Evolutionary conservation across 2,329 filamentous ascomycete genomes (phyloP).

Genomic region (Fusarium sp.): DNA sequence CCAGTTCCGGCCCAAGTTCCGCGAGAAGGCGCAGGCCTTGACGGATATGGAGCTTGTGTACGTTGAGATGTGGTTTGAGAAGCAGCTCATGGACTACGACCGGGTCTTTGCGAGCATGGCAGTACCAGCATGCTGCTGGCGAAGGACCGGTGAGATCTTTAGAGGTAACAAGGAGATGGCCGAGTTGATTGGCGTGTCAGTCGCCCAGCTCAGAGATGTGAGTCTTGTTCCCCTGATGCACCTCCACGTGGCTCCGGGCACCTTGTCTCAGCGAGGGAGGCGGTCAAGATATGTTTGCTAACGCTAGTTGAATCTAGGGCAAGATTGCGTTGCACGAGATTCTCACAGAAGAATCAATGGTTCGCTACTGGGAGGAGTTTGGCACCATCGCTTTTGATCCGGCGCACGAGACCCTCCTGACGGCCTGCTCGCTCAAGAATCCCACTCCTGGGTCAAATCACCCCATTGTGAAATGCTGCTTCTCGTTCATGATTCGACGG

Average conservation of each 20-base stretch:
- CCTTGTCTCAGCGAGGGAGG: slow-evolving; percentile 3
- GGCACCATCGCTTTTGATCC: slow-evolving; percentile 97
- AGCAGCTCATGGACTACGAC: slow-evolving; percentile 96
- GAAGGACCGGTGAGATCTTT: slow-evolving; percentile 96
- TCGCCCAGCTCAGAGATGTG: slow-evolving; percentile 91
- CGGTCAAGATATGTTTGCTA: slow-evolving; percentile 19
- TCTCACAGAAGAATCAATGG: slow-evolving; percentile 91
- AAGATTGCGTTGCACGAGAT: slow-evolving; percentile 97
- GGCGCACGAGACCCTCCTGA: slow-evolving; percentile 93
- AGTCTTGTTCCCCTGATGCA: slow-evolving; percentile 53
- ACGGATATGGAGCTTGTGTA: slow-evolving; percentile 95
- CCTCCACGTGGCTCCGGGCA: slow-evolving; percentile 9
- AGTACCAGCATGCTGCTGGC: slow-evolving; percentile 96
- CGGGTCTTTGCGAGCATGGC: slow-evolving; percentile 99
- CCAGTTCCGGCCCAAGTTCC: slow-evolving; percentile 93
- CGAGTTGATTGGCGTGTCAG: slow-evolving; percentile 91
- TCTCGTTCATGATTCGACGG: slow-evolving; percentile 95
- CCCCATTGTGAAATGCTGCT: slow-evolving; percentile 89
- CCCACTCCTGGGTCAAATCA: slow-evolving; percentile 77
- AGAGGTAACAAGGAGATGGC: slow-evolving; percentile 99
- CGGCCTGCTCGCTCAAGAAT: slow-evolving; percentile 90
- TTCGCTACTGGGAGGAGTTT: slow-evolving; percentile 99
- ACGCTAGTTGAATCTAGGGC: slow-evolving; percentile 68
- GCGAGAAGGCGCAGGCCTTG: slow-evolving; percentile 91
- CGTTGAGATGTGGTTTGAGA: slow-evolving; percentile 99